phyloP scores from a whole-genome alignment of 306 rosid species.

The Trifolium fragiferum region DNA sequence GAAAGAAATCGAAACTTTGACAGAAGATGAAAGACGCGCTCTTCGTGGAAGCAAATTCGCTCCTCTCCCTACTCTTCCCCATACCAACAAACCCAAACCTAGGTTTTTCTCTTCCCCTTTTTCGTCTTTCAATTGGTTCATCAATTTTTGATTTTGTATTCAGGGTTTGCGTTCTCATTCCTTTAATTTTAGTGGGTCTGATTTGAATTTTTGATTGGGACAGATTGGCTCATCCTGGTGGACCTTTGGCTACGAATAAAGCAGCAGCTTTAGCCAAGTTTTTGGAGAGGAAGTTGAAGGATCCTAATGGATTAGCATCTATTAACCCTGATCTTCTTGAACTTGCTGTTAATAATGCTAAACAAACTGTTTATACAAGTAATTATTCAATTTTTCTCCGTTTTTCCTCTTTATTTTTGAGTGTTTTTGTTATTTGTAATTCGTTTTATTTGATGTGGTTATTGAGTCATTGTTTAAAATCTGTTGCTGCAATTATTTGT shows the following conservation, averaged over 20 bases:
- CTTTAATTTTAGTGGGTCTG: slow-evolving; percentile 42
- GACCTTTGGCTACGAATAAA: slow-evolving; percentile 85
- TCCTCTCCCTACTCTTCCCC: slow-evolving; percentile 65
- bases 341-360: slow-evolving; percentile 75
- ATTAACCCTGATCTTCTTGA: slow-evolving; percentile 74
- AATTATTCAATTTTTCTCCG: slow-evolving; percentile 32
- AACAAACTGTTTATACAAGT: slow-evolving; percentile 64
- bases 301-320: slow-evolving; percentile 71
- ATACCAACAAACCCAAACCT: slow-evolving; percentile 59
- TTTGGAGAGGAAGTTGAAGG: slow-evolving; percentile 74
- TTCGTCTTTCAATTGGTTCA: slow-evolving; percentile 2
- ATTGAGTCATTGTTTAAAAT: slow-evolving; percentile 22
- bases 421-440: background rate
- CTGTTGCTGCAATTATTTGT: background rate
- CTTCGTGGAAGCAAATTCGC: slow-evolving; percentile 95
- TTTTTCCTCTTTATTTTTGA: background rate
- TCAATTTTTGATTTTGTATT: slow-evolving; percentile 30
- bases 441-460: background rate
- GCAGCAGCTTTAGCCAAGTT: slow-evolving; percentile 94
- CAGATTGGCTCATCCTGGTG: slow-evolving; percentile 97
- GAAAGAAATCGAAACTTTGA: slow-evolving; percentile 62
- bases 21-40: slow-evolving; percentile 85
- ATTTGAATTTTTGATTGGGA: background rate
- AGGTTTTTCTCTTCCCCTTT: slow-evolving; percentile 52
- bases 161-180: background rate